These are phyloP conservation scores for Suillus bovinus DNA, from an alignment of 768 basidiomycete genomes.

Conservation along the genomic window DNA sequence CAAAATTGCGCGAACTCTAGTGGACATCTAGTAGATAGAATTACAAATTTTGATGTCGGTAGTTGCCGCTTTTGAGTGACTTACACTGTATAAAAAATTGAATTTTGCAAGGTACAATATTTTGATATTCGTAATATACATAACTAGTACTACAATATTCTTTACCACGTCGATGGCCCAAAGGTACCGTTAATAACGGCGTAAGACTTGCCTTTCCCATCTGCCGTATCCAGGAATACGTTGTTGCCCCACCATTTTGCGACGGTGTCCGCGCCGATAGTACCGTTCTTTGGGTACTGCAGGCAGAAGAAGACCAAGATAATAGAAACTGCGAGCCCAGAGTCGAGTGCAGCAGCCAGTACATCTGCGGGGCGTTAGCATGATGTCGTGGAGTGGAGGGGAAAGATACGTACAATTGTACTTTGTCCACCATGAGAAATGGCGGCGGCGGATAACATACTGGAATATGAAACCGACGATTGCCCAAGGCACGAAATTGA, in stretches of 20 bases:
- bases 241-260: conserved; percentile 70
- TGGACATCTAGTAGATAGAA: too few species aligned
- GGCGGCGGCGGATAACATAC: conserved; percentile 28
- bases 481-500: conserved; percentile 48
- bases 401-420: conserved; percentile 28
- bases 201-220: conserved; percentile 34
- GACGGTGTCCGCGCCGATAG: conserved; percentile 49
- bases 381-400: too few species aligned
- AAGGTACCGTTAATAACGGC: conserved; percentile 36
- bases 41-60: too few species aligned
- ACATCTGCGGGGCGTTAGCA: conserved; percentile 18
- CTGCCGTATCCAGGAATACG: conserved; percentile 37
- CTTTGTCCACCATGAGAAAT: conserved; percentile 37
- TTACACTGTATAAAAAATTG: too few species aligned
- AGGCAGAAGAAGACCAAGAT: conserved; percentile 34
- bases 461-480: conserved; percentile 50
- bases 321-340: conserved; percentile 14
- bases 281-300: conserved; percentile 25
- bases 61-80: too few species aligned
- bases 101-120: too few species aligned
- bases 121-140: neutral
- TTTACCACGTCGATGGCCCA: conserved; percentile 26
- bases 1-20: too few species aligned
- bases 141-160: neutral
- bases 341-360: conserved; percentile 35